Conservation (phyloP, 2,329 filamentous ascomycete genomes). For the Monosporascus sp. region DNA sequence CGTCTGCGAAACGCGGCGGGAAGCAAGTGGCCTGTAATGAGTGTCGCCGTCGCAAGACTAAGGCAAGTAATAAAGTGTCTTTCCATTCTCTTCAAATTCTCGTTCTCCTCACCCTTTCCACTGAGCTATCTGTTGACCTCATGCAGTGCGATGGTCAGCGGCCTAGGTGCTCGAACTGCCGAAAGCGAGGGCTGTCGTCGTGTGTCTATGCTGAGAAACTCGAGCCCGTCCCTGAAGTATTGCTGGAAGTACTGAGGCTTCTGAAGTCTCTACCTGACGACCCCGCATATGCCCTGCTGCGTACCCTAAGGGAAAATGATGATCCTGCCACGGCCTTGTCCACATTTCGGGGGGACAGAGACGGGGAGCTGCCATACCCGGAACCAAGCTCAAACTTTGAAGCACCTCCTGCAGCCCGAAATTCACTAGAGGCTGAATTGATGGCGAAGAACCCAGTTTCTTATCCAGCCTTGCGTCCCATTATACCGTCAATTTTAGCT, state of each 20-base stretch:
- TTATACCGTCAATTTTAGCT: constrained; percentile 5
- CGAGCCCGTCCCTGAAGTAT: constrained; percentile 8
- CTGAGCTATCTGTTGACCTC: background rate
- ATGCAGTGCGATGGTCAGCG: constrained; percentile 15
- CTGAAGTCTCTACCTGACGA: constrained; percentile 15
- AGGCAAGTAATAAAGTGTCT: constrained; percentile 5
- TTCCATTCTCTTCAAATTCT: background rate
- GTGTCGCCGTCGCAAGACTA: constrained; percentile 16
- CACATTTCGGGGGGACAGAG: constrained; percentile 6
- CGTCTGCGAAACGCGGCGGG: background rate
- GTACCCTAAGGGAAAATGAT: constrained; percentile 13
- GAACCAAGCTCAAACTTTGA: background rate
- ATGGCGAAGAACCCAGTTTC: constrained; percentile 18
- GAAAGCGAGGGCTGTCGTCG: constrained; percentile 4
- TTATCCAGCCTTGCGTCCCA: constrained; percentile 13
- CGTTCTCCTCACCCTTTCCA: background rate
- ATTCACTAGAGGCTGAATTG: constrained; percentile 16
- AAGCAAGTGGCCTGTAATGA: constrained; percentile 14
- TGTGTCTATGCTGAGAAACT: constrained; percentile 14
- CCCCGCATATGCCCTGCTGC: constrained; percentile 14
- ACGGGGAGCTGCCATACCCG: background rate
- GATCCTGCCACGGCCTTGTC: constrained; percentile 18
- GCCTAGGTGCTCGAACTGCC: constrained; percentile 14
- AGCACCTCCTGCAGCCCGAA: background rate
- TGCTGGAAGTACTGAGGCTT: constrained; percentile 19